These are phyloP conservation scores for Dictyostelium purpureum DNA, from an alignment of 78 protist genomes.

Conservation along the genomic window DNA sequence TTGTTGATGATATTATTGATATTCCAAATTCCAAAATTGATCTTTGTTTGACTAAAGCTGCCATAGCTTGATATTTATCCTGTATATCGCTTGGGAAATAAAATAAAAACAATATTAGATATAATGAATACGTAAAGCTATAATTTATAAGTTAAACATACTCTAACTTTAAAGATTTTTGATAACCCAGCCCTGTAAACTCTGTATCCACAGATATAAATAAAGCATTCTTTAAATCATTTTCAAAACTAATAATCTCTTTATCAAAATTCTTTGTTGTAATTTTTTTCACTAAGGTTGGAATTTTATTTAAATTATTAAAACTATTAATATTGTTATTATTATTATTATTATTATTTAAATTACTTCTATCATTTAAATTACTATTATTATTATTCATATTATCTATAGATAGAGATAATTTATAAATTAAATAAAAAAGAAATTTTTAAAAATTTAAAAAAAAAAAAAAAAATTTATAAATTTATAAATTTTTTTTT, in stretches of 20 bases:
- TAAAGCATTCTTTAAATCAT: slow-evolving; percentile 24
- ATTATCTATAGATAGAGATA: not conserved
- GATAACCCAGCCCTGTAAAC: slow-evolving; percentile 41
- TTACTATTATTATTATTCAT: no score
- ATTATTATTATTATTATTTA: not conserved
- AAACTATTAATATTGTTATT: not conserved
- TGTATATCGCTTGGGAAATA: slow-evolving; percentile 1
- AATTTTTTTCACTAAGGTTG: slow-evolving; percentile 15
- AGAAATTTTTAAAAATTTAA: no score
- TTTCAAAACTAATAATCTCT: slow-evolving; percentile 11
- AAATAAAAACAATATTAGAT: not conserved
- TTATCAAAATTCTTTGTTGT: slow-evolving; percentile 13
- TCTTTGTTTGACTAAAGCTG: slow-evolving; percentile 7
- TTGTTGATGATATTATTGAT: slow-evolving; percentile 23
- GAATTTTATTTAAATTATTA: not conserved
- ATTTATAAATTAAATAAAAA: no score
- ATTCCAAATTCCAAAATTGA: slow-evolving; percentile 52
- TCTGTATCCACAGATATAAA: slow-evolving; percentile 69
- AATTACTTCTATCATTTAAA: not conserved
- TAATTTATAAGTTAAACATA: not conserved
- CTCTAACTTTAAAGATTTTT: slow-evolving; percentile 21
- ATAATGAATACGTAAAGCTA: not conserved
- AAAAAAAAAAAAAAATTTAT: no score
- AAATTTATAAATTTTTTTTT: no score
- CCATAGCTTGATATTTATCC: slow-evolving; percentile 28